These are phyloP conservation scores for Alternaria novae-zelandiae DNA, from an alignment of 2,329 filamentous ascomycete species.

Conservation along the genomic window DNA sequence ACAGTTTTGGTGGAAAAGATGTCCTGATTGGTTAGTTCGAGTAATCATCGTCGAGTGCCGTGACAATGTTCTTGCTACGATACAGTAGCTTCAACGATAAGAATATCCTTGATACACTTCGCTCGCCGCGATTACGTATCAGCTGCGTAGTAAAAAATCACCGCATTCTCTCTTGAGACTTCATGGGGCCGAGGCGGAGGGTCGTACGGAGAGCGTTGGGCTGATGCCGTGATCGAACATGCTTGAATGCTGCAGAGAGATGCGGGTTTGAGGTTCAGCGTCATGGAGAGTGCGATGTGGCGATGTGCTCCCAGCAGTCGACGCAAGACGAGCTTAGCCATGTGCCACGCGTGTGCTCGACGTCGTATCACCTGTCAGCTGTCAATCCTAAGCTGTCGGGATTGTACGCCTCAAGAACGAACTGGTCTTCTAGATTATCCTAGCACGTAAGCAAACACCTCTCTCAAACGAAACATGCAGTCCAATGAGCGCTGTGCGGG, in stretches of 20 bases:
- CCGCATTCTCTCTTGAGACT: background rate
- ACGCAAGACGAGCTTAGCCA: background rate
- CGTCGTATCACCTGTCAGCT: background rate
- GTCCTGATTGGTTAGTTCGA: background rate
- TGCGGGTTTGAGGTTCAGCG: background rate
- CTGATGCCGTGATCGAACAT: background rate
- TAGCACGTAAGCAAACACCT: constrained; percentile 10
- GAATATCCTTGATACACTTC: background rate
- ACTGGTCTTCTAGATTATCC: background rate
- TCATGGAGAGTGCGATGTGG: background rate
- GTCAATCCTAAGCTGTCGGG: background rate
- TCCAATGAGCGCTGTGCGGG: background rate
- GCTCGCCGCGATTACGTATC: background rate
- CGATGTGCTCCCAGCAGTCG: background rate
- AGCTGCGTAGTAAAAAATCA: background rate
- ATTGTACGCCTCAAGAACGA: background rate
- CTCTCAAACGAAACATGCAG: background rate
- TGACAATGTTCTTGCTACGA: background rate
- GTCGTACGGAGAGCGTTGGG: background rate
- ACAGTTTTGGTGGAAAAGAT: background rate
- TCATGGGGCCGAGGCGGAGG: background rate
- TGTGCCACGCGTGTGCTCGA: background rate
- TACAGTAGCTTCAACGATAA: background rate
- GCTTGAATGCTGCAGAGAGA: background rate
- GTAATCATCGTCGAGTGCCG: background rate